These are phyloP conservation scores for Claviceps digitariae DNA, from an alignment of 2,329 filamentous ascomycete species.

Conservation along the genomic window DNA sequence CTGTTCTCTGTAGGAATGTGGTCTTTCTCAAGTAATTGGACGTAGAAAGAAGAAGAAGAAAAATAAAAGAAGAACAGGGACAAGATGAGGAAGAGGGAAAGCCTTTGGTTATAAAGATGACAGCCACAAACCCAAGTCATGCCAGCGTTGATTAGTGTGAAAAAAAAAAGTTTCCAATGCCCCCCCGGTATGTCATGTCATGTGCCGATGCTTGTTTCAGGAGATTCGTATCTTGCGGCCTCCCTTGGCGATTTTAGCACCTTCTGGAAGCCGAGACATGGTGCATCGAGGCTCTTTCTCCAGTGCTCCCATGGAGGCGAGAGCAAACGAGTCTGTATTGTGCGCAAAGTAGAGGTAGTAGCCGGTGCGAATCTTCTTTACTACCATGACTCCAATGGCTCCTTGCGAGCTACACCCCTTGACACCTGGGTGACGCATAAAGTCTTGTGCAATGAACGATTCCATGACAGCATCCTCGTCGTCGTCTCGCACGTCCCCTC, in stretches of 20 bases:
- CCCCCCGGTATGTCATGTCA: too few species aligned
- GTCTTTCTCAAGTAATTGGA: not conserved
- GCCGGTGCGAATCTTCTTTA: conserved; percentile 69
- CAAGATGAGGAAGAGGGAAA: not conserved
- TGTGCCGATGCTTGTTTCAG: conserved; percentile 9
- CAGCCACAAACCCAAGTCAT: not conserved
- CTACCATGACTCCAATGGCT: conserved; percentile 79
- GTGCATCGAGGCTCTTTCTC: conserved; percentile 66
- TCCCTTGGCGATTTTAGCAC: conserved; percentile 40
- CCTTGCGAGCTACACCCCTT: conserved; percentile 64
- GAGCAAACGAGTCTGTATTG: conserved; percentile 79
- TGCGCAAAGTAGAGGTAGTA: conserved; percentile 87
- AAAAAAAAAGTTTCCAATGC: not conserved
- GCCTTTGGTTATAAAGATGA: not conserved
- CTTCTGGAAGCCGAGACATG: conserved; percentile 62
- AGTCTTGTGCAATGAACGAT: conserved; percentile 73
- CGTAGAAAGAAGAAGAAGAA: not conserved
- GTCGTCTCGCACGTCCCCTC: conserved; percentile 49
- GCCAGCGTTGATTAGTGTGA: not conserved
- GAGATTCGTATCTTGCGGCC: conserved; percentile 33
- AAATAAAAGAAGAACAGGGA: too few species aligned
- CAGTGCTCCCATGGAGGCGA: conserved; percentile 76
- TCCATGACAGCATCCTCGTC: conserved; percentile 67
- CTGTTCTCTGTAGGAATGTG: not conserved
- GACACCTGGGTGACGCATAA: conserved; percentile 85